Conservation (phyloP, 2,329 filamentous ascomycete species). For the Calonectria crousiana region DNA sequence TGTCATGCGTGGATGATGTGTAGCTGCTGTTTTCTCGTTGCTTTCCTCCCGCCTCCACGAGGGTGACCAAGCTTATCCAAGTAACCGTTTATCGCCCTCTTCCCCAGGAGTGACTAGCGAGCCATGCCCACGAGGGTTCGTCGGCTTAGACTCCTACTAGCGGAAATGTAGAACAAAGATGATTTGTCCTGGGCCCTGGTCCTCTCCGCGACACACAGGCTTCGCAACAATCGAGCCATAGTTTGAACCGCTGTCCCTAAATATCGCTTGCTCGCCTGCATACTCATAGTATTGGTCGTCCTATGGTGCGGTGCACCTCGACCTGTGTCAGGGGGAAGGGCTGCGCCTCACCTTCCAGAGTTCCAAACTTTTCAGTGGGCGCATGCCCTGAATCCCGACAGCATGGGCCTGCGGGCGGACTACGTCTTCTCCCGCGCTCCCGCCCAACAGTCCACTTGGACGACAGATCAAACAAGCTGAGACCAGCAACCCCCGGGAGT, state of each 20-base stretch:
- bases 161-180: background rate
- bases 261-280: constrained; percentile 20
- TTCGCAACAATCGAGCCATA: constrained; percentile 8
- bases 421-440: constrained; percentile 30
- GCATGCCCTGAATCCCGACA: constrained; percentile 30
- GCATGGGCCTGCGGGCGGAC: constrained; percentile 37
- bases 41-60: background rate
- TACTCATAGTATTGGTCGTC: background rate
- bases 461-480: constrained; percentile 29
- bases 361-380: constrained; percentile 25
- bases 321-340: background rate
- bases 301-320: background rate
- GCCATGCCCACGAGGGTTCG: constrained; percentile 10
- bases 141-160: constrained; percentile 10
- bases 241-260: background rate
- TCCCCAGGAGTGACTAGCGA: background rate
- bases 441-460: constrained; percentile 27
- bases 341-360: constrained; percentile 15
- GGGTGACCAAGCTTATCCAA: constrained; percentile 10
- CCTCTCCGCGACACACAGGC: background rate
- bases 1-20: background rate
- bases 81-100: background rate
- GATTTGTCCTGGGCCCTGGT: constrained; percentile 15
- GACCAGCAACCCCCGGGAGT: constrained; percentile 30
- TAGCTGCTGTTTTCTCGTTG: background rate